Evolutionary conservation across 768 basidiomycete species (phyloP).

Genomic region (Trametes meyenii): DNA sequence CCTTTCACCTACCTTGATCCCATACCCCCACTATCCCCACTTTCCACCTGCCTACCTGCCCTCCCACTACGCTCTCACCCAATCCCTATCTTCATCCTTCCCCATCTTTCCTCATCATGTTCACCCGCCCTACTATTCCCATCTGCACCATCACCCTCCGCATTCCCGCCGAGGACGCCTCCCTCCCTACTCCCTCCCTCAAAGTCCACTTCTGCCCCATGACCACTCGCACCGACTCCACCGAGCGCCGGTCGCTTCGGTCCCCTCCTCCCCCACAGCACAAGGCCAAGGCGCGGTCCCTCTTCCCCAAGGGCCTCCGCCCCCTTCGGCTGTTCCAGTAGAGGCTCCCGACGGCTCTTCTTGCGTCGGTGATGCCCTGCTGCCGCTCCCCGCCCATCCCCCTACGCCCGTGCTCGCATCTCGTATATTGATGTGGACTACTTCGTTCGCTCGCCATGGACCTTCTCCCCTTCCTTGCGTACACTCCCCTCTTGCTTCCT

Average conservation of each 20-base stretch:
- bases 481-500: not conserved
- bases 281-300: not conserved
- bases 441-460: not conserved
- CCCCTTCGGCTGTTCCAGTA: conserved; percentile 1
- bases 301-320: not conserved
- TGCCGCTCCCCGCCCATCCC: not conserved
- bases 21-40: not conserved
- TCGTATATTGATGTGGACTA: not conserved
- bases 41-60: not conserved
- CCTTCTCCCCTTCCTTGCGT: not conserved
- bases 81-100: not conserved
- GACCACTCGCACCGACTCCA: not conserved
- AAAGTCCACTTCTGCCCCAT: conserved; percentile 7
- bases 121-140: not conserved
- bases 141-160: conserved; percentile 7
- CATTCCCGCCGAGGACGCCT: not conserved
- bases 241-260: conserved; percentile 5
- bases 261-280: not conserved
- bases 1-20: not conserved
- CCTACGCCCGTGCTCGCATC: too few relatives aligned
- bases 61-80: not conserved
- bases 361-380: not conserved
- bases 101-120: not conserved
- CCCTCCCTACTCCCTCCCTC: not conserved
- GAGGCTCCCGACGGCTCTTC: not conserved